Evolutionary conservation across 176 grass and related monocot species (phyloP).

Genomic region (Oryza officinalis): DNA sequence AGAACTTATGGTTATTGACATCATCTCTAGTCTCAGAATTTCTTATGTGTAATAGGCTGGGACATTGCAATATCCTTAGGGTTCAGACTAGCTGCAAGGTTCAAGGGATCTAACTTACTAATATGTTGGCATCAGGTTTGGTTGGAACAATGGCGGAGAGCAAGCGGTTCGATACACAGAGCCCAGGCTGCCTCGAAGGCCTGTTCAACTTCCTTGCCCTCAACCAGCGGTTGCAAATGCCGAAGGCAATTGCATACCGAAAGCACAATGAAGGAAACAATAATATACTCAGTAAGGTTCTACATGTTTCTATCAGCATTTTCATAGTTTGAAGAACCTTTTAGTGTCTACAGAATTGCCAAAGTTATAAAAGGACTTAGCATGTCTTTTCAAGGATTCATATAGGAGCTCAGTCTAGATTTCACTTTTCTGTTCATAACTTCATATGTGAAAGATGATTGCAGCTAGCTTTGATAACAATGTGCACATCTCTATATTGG

Average conservation of each 20-base stretch:
- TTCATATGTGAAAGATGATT: neutral
- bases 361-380: neutral
- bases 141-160: constrained; percentile 41
- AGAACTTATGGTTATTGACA: neutral
- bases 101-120: neutral
- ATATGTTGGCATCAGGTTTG: constrained; percentile 18
- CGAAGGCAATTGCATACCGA: constrained; percentile 48
- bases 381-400: neutral
- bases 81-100: neutral
- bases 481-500: neutral
- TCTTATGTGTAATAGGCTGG: neutral
- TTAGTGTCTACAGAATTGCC: neutral
- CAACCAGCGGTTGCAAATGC: constrained; percentile 47
- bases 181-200: constrained; percentile 57
- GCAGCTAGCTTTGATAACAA: constrained; percentile 4
- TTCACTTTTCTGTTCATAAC: neutral
- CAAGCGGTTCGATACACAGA: constrained; percentile 26
- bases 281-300: constrained; percentile 50
- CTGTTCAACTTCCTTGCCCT: constrained; percentile 68
- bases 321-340: neutral
- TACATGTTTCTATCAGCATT: constrained; percentile 17
- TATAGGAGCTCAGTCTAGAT: neutral
- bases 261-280: constrained; percentile 39
- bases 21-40: neutral
- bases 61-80: neutral